Evolutionary conservation across 2,329 filamentous ascomycete species (phyloP).

Genomic region (Tricladium varicosporioides): DNA sequence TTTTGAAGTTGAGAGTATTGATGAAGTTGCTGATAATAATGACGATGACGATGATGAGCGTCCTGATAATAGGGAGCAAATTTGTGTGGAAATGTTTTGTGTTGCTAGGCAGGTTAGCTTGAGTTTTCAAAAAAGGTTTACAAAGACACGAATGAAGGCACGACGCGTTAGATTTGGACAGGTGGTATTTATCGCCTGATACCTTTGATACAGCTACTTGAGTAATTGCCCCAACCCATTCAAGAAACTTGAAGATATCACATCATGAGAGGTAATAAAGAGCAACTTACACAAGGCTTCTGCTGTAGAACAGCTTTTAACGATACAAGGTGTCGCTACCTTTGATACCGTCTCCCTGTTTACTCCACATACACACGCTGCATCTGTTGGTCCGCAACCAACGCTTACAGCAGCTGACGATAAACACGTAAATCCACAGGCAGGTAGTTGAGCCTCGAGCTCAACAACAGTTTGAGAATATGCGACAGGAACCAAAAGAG

Average conservation of each 20-base stretch:
- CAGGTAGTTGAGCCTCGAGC: constrained; percentile 2
- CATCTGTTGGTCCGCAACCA: constrained; percentile 9
- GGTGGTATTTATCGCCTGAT: constrained; percentile 25
- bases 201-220: constrained; percentile 7
- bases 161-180: neutral
- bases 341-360: neutral
- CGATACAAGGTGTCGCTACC: neutral
- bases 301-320: neutral
- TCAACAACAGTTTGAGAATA: constrained; percentile 7
- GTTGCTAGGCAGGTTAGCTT: neutral
- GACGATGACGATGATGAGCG: neutral
- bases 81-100: neutral
- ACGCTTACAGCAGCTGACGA: neutral
- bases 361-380: neutral
- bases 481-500: constrained; percentile 4
- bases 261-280: too few species aligned
- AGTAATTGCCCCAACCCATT: too few species aligned
- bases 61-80: neutral
- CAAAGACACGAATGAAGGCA: constrained; percentile 5
- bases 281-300: neutral
- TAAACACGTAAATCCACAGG: constrained; percentile 8
- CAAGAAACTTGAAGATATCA: constrained; percentile 51
- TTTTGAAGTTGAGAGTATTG: neutral
- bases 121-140: neutral
- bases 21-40: neutral